These are phyloP conservation scores for Hexamita inflata DNA, from an alignment of 208 protist genomes.

Conservation along the genomic window DNA sequence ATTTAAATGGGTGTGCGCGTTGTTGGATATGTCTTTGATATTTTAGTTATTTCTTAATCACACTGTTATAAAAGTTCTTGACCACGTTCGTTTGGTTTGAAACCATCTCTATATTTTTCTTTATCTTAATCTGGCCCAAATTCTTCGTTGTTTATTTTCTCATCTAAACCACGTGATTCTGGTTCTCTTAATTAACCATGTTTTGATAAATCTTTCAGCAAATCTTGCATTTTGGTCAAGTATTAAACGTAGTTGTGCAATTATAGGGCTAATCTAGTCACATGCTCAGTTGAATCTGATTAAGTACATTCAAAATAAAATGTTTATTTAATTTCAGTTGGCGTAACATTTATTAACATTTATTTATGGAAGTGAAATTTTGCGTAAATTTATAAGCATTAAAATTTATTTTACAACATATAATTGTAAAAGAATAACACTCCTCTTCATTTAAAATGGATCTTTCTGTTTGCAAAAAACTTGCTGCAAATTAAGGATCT, in stretches of 20 bases:
- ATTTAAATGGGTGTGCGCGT: neutral
- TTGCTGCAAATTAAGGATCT: no score
- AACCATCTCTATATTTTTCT: neutral
- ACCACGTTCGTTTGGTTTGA: neutral
- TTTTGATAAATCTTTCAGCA: neutral
- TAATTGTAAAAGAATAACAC: no score
- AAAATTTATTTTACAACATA: no score
- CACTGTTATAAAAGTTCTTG: neutral
- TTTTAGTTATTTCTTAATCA: neutral
- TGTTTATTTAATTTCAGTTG: neutral
- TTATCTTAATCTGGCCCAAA: neutral
- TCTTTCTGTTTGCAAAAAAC: no score
- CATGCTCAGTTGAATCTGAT: neutral
- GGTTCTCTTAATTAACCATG: neutral
- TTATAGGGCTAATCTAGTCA: neutral
- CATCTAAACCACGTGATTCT: neutral
- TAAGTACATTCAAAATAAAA: slow-evolving; percentile 12
- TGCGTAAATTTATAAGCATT: no score
- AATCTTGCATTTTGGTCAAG: neutral
- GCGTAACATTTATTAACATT: slow-evolving; percentile 10
- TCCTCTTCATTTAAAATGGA: no score
- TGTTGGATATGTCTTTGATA: neutral
- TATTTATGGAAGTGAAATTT: no score
- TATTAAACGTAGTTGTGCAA: neutral
- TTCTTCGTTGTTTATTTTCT: neutral